Evolutionary conservation across 179 eudicot genomes (phyloP).

Genomic region (Actinidia chinensis): DNA sequence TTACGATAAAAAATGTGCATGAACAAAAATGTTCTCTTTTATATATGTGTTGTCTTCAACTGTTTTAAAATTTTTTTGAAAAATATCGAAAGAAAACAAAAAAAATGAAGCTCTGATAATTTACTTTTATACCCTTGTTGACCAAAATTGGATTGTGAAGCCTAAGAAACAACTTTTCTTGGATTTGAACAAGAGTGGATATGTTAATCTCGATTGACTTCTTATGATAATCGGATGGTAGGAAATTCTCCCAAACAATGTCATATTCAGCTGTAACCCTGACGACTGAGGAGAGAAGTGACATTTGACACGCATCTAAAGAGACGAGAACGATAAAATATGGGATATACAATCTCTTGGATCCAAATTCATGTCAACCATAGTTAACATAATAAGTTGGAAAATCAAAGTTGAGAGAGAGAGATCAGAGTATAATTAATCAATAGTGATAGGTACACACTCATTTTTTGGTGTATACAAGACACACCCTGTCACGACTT

Average conservation of each 20-base stretch:
- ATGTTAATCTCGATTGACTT: constrained; percentile 15
- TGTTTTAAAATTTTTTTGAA: too few species aligned
- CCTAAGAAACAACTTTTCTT: constrained; percentile 32
- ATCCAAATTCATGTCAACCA: constrained; percentile 19
- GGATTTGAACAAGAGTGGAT: constrained; percentile 21
- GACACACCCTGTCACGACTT: too few species aligned
- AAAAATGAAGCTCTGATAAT: neutral
- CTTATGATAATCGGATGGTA: constrained; percentile 29
- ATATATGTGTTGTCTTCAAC: too few species aligned
- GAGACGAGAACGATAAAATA: constrained; percentile 28
- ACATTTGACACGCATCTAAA: constrained; percentile 21
- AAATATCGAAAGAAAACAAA: too few species aligned
- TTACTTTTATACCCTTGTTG: constrained; percentile 36
- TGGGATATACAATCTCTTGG: constrained; percentile 30
- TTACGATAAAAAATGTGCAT: too few species aligned
- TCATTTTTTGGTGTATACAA: too few species aligned
- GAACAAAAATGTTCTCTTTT: too few species aligned
- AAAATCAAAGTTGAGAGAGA: neutral
- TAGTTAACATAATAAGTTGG: neutral
- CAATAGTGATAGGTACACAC: too few species aligned
- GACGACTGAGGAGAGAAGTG: constrained; percentile 12
- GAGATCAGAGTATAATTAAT: neutral
- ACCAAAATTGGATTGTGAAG: constrained; percentile 27
- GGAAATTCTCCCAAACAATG: constrained; percentile 27
- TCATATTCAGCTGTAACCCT: constrained; percentile 23